Percentiles rank a stretch among this genome's conserved stretches.
phyloP scores from a whole-genome alignment of 2,329 filamentous ascomycete genomes.

The Alternaria metachromatica region DNA sequence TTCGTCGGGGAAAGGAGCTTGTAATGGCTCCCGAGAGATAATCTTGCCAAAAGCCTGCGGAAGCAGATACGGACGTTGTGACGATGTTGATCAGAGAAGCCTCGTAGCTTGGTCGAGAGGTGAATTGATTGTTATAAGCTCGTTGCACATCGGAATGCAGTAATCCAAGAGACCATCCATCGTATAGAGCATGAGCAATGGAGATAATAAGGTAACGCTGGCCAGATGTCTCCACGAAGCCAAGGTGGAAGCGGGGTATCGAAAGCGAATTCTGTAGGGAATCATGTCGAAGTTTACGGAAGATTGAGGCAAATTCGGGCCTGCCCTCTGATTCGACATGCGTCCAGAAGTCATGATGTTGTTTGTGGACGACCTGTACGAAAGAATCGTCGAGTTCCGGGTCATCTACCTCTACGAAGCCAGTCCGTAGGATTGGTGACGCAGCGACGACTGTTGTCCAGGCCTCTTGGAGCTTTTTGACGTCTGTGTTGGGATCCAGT shows the following conservation, averaged over 20 bases:
- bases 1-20: conserved; percentile 48
- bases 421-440: conserved; percentile 77
- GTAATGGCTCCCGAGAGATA: conserved; percentile 64
- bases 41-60: conserved; percentile 72
- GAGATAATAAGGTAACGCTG: conserved; percentile 66
- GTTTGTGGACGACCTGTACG: conserved; percentile 61
- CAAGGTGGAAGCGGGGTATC: conserved; percentile 46
- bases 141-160: conserved; percentile 73
- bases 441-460: conserved; percentile 66
- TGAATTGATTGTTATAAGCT: conserved; percentile 63
- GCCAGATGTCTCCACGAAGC: conserved; percentile 42
- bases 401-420: conserved; percentile 71
- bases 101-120: conserved; percentile 58
- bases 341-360: conserved; percentile 45
- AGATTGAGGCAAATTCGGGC: conserved; percentile 37
- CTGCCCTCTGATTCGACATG: conserved; percentile 24
- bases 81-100: conserved; percentile 64
- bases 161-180: conserved; percentile 81
- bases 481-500: conserved; percentile 62
- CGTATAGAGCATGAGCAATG: conserved; percentile 86
- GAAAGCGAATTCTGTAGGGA: conserved; percentile 8
- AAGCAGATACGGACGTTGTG: conserved; percentile 54
- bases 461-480: conserved; percentile 63
- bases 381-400: conserved; percentile 62
- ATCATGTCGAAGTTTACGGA: conserved; percentile 49